Percentiles rank a stretch among this genome's conserved stretches.
These are phyloP conservation scores for Leishmania tropica DNA, from an alignment of 208 protist species.

Conservation along the genomic window DNA sequence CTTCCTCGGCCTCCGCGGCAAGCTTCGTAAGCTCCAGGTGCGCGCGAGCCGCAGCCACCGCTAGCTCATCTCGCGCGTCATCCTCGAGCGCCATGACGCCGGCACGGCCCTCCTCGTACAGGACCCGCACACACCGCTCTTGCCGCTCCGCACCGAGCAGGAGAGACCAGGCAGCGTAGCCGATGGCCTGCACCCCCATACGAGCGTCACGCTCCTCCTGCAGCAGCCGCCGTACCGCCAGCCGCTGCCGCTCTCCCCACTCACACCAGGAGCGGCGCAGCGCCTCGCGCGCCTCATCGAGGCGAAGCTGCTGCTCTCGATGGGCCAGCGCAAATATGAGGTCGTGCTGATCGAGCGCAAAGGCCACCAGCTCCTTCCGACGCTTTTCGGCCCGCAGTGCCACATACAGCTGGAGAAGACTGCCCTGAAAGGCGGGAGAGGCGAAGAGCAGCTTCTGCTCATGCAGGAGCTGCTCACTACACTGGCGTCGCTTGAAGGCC, in stretches of 20 bases:
- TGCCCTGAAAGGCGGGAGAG: constrained; percentile 27
- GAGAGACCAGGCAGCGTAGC: constrained; percentile 8
- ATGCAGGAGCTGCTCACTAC: constrained; percentile 19
- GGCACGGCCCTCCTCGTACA: constrained; percentile 23
- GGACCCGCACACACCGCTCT: constrained; percentile 2
- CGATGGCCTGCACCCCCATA: constrained; percentile 40
- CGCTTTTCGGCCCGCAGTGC: constrained; percentile 51
- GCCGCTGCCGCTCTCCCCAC: constrained; percentile 29
- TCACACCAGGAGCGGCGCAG: constrained; percentile 23
- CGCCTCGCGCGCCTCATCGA: constrained; percentile 12
- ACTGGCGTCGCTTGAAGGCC: constrained; percentile 41
- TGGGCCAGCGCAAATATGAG: constrained; percentile 46
- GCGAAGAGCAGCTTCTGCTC: constrained; percentile 28
- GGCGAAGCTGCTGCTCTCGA: constrained; percentile 16
- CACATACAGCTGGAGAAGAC: constrained; percentile 38
- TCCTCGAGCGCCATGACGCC: constrained; percentile 13
- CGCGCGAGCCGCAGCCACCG: constrained; percentile 18
- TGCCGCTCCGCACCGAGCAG: constrained; percentile 5
- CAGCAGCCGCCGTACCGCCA: constrained; percentile 29
- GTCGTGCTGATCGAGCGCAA: constrained; percentile 54
- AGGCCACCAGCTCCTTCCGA: constrained; percentile 43
- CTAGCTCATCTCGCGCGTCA: constrained; percentile 23
- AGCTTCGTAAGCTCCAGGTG: constrained; percentile 24
- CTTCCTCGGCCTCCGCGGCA: constrained; percentile 34
- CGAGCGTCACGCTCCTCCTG: constrained; percentile 52